phyloP scores from a whole-genome alignment of 2,329 filamentous ascomycete genomes.

The Talaromyces verruculosus region DNA sequence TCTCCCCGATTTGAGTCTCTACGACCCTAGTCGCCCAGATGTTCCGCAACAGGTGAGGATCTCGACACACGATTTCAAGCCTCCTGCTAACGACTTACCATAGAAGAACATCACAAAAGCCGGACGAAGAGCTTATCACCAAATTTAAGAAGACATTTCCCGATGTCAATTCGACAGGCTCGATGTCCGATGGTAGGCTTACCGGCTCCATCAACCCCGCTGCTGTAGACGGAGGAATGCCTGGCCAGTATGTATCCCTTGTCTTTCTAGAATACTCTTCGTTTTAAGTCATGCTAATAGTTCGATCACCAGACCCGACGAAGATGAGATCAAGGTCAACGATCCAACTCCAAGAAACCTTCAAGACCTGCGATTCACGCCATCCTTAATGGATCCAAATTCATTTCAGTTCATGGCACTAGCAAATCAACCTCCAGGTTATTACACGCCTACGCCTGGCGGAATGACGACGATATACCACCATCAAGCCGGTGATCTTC shows the following conservation, averaged over 20 bases:
- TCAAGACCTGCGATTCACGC: slow-evolving; percentile 85
- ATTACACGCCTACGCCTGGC: slow-evolving; percentile 85
- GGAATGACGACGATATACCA: slow-evolving; percentile 77
- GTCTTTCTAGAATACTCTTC: too few species aligned
- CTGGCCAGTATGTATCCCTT: slow-evolving; percentile 20
- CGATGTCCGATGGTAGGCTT: slow-evolving; percentile 36
- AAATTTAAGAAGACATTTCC: slow-evolving; percentile 83
- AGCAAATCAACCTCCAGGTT: slow-evolving; percentile 74
- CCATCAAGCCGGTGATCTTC: slow-evolving; percentile 78
- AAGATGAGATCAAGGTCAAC: slow-evolving; percentile 65
- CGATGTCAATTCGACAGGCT: slow-evolving; percentile 61
- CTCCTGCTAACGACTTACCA: slow-evolving; percentile 8
- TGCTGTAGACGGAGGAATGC: slow-evolving; percentile 27
- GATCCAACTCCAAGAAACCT: slow-evolving; percentile 79
- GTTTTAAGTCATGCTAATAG: background rate
- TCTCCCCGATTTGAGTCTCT: slow-evolving; percentile 12
- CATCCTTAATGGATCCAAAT: slow-evolving; percentile 82
- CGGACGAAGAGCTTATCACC: slow-evolving; percentile 77
- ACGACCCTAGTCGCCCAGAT: slow-evolving; percentile 32
- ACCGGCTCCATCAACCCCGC: slow-evolving; percentile 38
- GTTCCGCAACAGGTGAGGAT: slow-evolving; percentile 51
- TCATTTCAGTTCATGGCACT: slow-evolving; percentile 78
- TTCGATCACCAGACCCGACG: slow-evolving; percentile 42
- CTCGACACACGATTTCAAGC: background rate
- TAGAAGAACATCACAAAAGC: slow-evolving; percentile 80